phyloP scores from a whole-genome alignment of 352 stramenopile species.

The Phytophthora syringae region DNA sequence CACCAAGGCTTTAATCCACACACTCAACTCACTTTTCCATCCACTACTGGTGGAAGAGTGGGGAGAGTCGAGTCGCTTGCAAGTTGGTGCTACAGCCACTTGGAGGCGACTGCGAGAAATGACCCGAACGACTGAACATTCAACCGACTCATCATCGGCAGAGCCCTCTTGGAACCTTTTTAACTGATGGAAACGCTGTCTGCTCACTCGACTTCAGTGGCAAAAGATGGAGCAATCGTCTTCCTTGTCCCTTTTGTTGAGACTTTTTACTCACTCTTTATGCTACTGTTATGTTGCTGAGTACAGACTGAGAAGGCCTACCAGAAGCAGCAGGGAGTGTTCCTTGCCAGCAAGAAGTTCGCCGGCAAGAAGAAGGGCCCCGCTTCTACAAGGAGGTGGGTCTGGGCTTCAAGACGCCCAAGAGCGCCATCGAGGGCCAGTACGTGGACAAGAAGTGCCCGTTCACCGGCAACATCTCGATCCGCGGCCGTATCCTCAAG shows the following conservation, averaged over 20 bases:
- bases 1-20: slow-evolving; percentile 87
- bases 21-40: slow-evolving; percentile 6
- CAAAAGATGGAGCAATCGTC: slow-evolving; percentile 5
- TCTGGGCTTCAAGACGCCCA: slow-evolving; percentile 99
- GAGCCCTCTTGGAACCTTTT: slow-evolving; percentile 21
- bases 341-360: slow-evolving; percentile 97
- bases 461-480: slow-evolving; percentile 99
- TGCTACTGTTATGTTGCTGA: slow-evolving; percentile 9
- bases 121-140: slow-evolving; percentile 25
- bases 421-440: slow-evolving; percentile 93
- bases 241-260: slow-evolving; percentile 3
- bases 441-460: slow-evolving; percentile 99
- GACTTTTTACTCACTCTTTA: slow-evolving; percentile 3
- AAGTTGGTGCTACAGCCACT: not conserved
- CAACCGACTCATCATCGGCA: slow-evolving; percentile 57
- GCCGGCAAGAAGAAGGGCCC: slow-evolving; percentile 94
- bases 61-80: slow-evolving; percentile 8
- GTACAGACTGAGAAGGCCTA: slow-evolving; percentile 98
- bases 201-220: slow-evolving; percentile 21
- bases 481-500: slow-evolving; percentile 98
- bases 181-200: slow-evolving; percentile 26
- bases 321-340: slow-evolving; percentile 99
- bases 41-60: not conserved
- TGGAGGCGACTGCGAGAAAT: slow-evolving; percentile 26
- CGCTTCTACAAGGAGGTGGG: slow-evolving; percentile 98